Evolutionary conservation across 225 moss, liverwort and hornwort genomes (phyloP).

Genomic region (Asterella californica): DNA sequence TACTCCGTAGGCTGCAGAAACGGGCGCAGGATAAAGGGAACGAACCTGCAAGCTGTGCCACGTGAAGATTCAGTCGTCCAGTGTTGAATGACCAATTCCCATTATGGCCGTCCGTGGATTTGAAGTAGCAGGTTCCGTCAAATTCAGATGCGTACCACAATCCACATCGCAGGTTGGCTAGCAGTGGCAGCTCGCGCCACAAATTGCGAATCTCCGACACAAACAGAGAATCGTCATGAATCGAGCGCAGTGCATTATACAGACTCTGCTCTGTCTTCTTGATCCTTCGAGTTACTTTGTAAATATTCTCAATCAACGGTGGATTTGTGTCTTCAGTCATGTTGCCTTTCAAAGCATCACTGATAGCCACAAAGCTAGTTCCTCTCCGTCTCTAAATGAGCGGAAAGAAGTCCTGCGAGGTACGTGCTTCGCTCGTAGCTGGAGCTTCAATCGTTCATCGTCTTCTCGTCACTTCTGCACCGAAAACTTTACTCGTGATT

Average conservation of each 20-base stretch:
- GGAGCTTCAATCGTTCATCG: neutral
- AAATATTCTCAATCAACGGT: constrained; percentile 55
- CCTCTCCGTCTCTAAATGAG: neutral
- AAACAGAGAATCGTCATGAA: constrained; percentile 74
- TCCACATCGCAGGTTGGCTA: constrained; percentile 90
- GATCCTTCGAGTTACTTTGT: constrained; percentile 64
- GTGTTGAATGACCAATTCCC: constrained; percentile 90
- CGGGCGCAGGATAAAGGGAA: neutral
- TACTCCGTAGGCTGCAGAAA: neutral
- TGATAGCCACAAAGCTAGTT: no score
- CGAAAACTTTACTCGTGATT: no score
- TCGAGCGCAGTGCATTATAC: constrained; percentile 85
- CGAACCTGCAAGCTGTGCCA: constrained; percentile 67
- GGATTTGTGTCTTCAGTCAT: constrained; percentile 14
- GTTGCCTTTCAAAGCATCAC: neutral
- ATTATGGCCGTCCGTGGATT: constrained; percentile 96
- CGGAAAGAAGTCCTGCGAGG: no score
- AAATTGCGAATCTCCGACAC: constrained; percentile 64
- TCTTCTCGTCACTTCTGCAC: no score
- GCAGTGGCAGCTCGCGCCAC: constrained; percentile 60
- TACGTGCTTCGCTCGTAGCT: neutral
- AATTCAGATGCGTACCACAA: constrained; percentile 65
- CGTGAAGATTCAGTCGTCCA: constrained; percentile 74
- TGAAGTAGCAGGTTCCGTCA: constrained; percentile 83
- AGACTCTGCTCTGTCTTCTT: constrained; percentile 65